Evolutionary conservation across 2,329 filamentous ascomycete species (phyloP).

Genomic region (Penicillium olsonii): DNA sequence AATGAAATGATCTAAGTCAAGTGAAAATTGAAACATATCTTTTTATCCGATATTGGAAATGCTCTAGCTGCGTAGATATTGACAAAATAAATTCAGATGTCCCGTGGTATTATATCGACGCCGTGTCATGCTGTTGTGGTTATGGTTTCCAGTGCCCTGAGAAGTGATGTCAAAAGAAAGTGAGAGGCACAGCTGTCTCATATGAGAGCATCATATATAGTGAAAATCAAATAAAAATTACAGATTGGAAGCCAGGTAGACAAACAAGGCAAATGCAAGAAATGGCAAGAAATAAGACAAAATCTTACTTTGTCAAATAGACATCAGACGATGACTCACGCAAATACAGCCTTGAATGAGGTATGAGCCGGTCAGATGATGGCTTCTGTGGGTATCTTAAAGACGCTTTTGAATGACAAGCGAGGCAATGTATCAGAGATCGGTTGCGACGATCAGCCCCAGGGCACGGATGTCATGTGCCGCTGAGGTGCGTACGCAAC

Average conservation of each 20-base stretch:
- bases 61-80: slow-evolving; percentile 14
- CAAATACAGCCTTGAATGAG: slow-evolving; percentile 15
- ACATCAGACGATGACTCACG: slow-evolving; percentile 6
- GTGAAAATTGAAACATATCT: background rate
- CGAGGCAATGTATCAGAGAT: background rate
- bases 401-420: slow-evolving; percentile 22
- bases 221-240: slow-evolving; percentile 3
- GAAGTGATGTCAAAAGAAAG: slow-evolving; percentile 9
- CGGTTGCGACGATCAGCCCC: background rate
- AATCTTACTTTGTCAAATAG: background rate
- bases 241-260: background rate
- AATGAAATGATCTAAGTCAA: background rate
- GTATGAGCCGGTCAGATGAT: slow-evolving; percentile 14
- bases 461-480: background rate
- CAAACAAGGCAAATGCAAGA: slow-evolving; percentile 7
- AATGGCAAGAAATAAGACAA: background rate
- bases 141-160: slow-evolving; percentile 8
- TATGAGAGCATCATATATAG: slow-evolving; percentile 3
- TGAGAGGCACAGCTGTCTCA: slow-evolving; percentile 8
- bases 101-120: slow-evolving; percentile 31
- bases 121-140: slow-evolving; percentile 35
- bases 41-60: background rate
- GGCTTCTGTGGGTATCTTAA: slow-evolving; percentile 35
- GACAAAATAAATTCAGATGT: slow-evolving; percentile 20
- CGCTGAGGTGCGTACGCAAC: background rate